Evolutionary conservation across 306 rosid genomes (phyloP).

Genomic region (Hippophae rhamnoides): DNA sequence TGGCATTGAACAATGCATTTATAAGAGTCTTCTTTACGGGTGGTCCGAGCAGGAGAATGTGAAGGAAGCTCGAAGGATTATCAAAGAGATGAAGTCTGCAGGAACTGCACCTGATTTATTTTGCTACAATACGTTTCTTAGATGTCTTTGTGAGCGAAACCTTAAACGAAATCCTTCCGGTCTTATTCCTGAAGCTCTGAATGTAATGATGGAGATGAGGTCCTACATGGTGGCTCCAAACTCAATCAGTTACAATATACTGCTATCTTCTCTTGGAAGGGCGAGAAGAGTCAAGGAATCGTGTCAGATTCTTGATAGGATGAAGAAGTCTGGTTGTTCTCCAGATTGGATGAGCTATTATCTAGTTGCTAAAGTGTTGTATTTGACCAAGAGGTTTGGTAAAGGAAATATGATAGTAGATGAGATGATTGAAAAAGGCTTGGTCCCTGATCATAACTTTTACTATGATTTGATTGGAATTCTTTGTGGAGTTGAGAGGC

Average conservation of each 20-base stretch:
- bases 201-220: conserved; percentile 85
- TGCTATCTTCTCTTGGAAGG: conserved; percentile 65
- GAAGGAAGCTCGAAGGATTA: conserved; percentile 70
- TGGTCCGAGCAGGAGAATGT: conserved; percentile 74
- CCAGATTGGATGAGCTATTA: conserved; percentile 69
- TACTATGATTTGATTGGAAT: conserved; percentile 77
- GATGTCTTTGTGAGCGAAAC: conserved; percentile 66
- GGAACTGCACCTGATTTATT: conserved; percentile 53
- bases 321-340: conserved; percentile 44
- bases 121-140: conserved; percentile 64
- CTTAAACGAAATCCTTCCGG: conserved; percentile 63
- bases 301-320: conserved; percentile 50
- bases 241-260: conserved; percentile 55
- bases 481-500: conserved; percentile 68
- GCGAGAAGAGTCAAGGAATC: conserved; percentile 72
- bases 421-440: conserved; percentile 58
- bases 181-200: conserved; percentile 72
- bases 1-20: conserved; percentile 34
- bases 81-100: conserved; percentile 61
- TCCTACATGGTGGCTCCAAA: conserved; percentile 39
- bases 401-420: conserved; percentile 60
- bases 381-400: conserved; percentile 60
- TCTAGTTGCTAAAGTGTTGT: conserved; percentile 58
- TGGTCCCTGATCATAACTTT: conserved; percentile 51
- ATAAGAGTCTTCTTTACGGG: conserved; percentile 63